These are phyloP conservation scores for Forsythia viridissima DNA, from an alignment of 257 asterid species.

Conservation along the genomic window DNA sequence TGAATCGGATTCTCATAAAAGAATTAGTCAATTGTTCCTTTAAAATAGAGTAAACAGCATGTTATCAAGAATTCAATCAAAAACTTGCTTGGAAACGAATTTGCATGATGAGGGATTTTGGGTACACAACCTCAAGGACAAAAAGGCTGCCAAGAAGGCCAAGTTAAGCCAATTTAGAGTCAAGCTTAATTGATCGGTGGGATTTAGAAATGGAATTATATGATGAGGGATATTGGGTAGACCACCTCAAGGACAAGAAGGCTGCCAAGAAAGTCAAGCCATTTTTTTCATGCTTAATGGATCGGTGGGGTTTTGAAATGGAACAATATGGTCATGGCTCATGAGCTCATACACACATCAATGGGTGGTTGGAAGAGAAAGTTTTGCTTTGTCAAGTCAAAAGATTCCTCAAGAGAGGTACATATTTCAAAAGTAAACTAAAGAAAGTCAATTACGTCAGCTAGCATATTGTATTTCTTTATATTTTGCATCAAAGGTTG, in stretches of 20 bases:
- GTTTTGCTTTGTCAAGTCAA: too few species aligned
- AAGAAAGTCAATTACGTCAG: too few species aligned
- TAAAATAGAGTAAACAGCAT: background rate
- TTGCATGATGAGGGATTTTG: background rate
- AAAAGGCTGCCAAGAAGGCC: background rate
- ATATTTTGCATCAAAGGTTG: too few species aligned
- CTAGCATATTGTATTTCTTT: too few species aligned
- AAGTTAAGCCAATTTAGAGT: background rate
- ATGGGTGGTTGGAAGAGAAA: too few species aligned
- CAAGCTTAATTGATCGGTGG: background rate
- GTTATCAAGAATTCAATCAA: background rate
- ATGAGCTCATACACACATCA: too few species aligned
- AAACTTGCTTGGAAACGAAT: background rate
- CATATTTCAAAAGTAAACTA: too few species aligned
- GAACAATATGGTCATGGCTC: too few species aligned
- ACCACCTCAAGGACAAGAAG: background rate
- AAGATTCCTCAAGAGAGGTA: too few species aligned
- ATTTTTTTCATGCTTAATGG: background rate
- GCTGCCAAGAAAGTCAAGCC: background rate
- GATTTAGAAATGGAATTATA: background rate
- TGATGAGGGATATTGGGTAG: background rate
- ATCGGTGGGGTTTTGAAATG: background rate
- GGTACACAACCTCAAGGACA: background rate
- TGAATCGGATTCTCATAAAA: constrained; percentile 9
- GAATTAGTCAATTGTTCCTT: background rate